Conservation (phyloP, 2,329 filamentous ascomycete species). For the Talaromyces piceae region DNA sequence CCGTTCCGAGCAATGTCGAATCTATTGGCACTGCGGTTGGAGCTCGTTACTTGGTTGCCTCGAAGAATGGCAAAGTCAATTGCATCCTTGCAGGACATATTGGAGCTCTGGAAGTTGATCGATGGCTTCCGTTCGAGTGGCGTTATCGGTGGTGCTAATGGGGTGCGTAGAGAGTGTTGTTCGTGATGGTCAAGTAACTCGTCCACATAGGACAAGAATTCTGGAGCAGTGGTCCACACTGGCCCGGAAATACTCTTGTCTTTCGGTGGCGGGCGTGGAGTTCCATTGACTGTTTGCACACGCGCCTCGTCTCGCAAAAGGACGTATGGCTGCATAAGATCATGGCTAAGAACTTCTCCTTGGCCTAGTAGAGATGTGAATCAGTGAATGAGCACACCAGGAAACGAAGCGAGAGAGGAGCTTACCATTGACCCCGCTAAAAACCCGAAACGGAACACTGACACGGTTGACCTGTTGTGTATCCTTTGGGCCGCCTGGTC, state of each 20-base stretch:
- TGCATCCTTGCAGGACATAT: slow-evolving; percentile 65
- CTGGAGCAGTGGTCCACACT: slow-evolving; percentile 46
- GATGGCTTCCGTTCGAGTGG: slow-evolving; percentile 56
- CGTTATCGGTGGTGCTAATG: slow-evolving; percentile 58
- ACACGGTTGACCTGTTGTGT: slow-evolving; percentile 79
- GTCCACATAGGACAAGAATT: slow-evolving; percentile 71
- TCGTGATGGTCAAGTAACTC: slow-evolving; percentile 52
- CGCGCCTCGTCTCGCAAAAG: slow-evolving; percentile 75
- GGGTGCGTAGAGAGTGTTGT: slow-evolving; percentile 45
- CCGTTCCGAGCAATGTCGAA: slow-evolving; percentile 93
- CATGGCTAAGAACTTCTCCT: slow-evolving; percentile 84
- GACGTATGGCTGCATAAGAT: slow-evolving; percentile 90
- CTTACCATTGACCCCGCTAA: slow-evolving; percentile 79
- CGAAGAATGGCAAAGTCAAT: slow-evolving; percentile 87
- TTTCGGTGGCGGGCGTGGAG: slow-evolving; percentile 30
- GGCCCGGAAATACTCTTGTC: slow-evolving; percentile 33
- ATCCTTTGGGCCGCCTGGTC: slow-evolving; percentile 67
- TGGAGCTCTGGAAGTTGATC: slow-evolving; percentile 46
- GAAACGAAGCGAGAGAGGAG: no score
- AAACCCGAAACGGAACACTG: slow-evolving; percentile 83
- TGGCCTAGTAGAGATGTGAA: slow-evolving; percentile 40
- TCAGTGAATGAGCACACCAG: background rate
- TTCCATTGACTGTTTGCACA: slow-evolving; percentile 46
- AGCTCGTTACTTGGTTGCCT: slow-evolving; percentile 60
- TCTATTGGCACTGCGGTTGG: slow-evolving; percentile 77